Conservation (phyloP, 768 basidiomycete genomes). For the Termitomyces bulborhizus region DNA sequence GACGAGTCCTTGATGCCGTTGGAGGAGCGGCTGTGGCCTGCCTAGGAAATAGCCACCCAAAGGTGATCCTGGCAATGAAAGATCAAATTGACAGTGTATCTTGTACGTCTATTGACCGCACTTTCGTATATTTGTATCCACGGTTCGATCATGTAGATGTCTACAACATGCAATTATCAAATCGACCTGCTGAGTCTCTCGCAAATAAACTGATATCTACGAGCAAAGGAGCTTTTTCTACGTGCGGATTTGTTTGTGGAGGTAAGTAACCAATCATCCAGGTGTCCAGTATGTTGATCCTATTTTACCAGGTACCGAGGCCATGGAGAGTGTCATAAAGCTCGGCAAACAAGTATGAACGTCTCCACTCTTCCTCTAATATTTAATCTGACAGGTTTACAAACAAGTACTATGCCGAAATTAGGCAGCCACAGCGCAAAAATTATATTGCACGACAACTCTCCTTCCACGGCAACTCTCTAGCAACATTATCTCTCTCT, state of each 20-base stretch:
- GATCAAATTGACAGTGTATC: slow-evolving; percentile 74
- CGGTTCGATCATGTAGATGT: slow-evolving; percentile 46
- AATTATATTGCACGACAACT: slow-evolving; percentile 77
- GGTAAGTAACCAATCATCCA: slow-evolving; percentile 33
- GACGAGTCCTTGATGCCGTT: slow-evolving; percentile 66
- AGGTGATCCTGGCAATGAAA: slow-evolving; percentile 68
- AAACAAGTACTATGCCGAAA: slow-evolving; percentile 70
- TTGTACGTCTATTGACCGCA: slow-evolving; percentile 41
- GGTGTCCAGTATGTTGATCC: not conserved
- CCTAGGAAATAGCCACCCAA: slow-evolving; percentile 69
- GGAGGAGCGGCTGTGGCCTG: slow-evolving; percentile 85
- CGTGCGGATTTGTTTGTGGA: slow-evolving; percentile 69
- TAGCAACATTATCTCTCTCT: slow-evolving; percentile 62
- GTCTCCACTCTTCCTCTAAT: slow-evolving; percentile 1
- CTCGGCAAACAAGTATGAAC: slow-evolving; percentile 62
- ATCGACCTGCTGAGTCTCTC: slow-evolving; percentile 74
- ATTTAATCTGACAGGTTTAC: not conserved
- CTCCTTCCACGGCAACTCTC: slow-evolving; percentile 83
- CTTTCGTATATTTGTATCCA: not conserved
- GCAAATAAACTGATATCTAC: slow-evolving; percentile 59
- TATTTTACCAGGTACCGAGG: slow-evolving; percentile 62
- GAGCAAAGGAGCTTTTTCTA: slow-evolving; percentile 69
- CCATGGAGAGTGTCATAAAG: slow-evolving; percentile 85
- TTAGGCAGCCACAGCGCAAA: slow-evolving; percentile 58
- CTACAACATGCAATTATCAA: slow-evolving; percentile 82